Conservation (phyloP, 305 asterid genomes). For the Salvia sclarea region DNA sequence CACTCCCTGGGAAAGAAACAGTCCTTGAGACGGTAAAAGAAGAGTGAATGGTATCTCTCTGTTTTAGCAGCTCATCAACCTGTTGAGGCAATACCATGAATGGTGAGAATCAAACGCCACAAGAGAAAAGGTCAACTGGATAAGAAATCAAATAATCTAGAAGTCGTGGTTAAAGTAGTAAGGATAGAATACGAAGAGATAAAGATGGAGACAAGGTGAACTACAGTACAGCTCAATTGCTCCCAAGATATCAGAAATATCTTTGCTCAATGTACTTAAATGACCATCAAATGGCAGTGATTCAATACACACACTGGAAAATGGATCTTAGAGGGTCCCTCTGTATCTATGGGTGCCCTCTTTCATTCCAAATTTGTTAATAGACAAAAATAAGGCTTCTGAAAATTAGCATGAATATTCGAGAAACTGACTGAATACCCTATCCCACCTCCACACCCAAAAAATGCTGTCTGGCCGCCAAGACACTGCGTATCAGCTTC, state of each 20-base stretch:
- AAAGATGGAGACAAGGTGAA: background rate
- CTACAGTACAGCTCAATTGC: background rate
- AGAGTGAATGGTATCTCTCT: slow-evolving; percentile 83
- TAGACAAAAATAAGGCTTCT: background rate
- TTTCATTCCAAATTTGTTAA: background rate
- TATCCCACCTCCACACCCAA: background rate
- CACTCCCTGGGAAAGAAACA: slow-evolving; percentile 47
- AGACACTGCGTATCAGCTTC: slow-evolving; percentile 10
- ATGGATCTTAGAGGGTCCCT: background rate
- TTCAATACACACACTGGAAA: background rate
- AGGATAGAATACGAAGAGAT: background rate
- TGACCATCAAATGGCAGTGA: background rate
- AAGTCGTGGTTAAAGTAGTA: background rate
- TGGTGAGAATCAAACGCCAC: slow-evolving; percentile 5
- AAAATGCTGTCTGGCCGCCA: background rate
- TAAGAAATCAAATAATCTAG: background rate
- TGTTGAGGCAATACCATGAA: slow-evolving; percentile 30
- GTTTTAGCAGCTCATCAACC: slow-evolving; percentile 95
- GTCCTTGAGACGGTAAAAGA: slow-evolving; percentile 70
- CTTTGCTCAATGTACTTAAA: background rate
- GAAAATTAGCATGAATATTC: background rate
- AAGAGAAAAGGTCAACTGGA: background rate
- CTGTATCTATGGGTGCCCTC: background rate
- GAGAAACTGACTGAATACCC: background rate
- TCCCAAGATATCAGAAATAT: background rate